Base-by-base conservation (phyloP, 176 grass and related monocot genomes). In the Stipa capillata region DNA sequence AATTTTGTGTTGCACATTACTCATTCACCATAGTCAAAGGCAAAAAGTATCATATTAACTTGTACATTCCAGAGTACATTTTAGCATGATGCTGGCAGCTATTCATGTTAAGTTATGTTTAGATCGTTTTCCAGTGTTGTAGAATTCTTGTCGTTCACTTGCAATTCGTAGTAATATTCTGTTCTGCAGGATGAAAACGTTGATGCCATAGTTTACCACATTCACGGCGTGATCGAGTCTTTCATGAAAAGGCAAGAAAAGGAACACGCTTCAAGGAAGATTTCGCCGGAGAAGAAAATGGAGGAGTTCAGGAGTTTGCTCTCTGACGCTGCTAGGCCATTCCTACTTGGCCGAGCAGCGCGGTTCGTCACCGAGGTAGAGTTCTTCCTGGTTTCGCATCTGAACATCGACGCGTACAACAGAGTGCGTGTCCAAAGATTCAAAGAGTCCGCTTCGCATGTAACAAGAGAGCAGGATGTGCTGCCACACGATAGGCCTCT, bases 391-490 rank as follows among this genome's bases (percentile, higher is more conserved):
- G 82, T 59, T 20, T 98, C 92, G 4, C 86, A 91, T 59, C 79
- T 79, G 70, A 98, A 98, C 56, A 87, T 98, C 7, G 82, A 92
- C 80, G 88, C 95, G 0, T 98, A 98, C 56, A 85, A 80, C 69
- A 93, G 81, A 72, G 27, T 79, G 56, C 87, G 91, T 12, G 13
- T 88, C n/a, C 86, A 87, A 52, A 79, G 70, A 35, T 76, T 89
- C 43, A 40, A 64, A 3, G 72, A 70, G 80, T 79, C 88, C 60
- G 61, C 74, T 11, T 97, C 77, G 4, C 59, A 66, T 69, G 64
- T 83, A 43, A 50, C 67, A 8, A 79, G 83, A 44, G 75, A 67
- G 74, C 65, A 78, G 32, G 63, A 83, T 50, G 16, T 16, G 2
- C 44, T 89, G 31, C 74, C 63, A 1, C 83, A 27, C 75, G 80